Base-by-base conservation (phyloP, 306 rosid genomes). In the Prinsepia uniflora region DNA sequence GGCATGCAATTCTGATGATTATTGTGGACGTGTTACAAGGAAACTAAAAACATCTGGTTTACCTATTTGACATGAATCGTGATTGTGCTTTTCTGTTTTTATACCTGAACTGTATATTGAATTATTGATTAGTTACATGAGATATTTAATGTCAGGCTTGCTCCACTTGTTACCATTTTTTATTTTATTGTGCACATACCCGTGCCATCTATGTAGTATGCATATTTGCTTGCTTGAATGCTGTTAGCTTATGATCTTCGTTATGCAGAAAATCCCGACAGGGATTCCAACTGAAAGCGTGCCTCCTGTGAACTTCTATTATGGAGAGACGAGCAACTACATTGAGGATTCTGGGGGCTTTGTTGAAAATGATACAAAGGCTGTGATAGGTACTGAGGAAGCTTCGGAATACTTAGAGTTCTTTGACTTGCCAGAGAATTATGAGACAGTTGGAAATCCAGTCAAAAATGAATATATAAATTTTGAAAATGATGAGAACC, bases 321-420 rank as follows among this genome's bases (percentile, higher is more conserved):
- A 36, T 54, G 98, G 96, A 75, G 96, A 89, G 79, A 75, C 86
- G 8, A 89, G 96, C 80, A 85, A 75, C 82, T 63, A 72, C 40
- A 48, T 79, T 61, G 86, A 73, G 68, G 78, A 79, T 67, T 77
- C 81, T 58, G 82, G 65, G 72, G 79, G 47, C 55, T 63, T 74
- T 14, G 52, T 66, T 68, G 88, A 75, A 65, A 82, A 70, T 49
- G 86, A 80, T 50, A 57, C 71, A 75, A 84, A 73, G 71, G 86
- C 84, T 57, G 19, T 74, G 73, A 76, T 53, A 41, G 82, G 63
- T 53, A 30, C 54, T 54, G 47, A 57, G 22, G 89, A 70, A 65
- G 18, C 79, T 75, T 75, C 56, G 24, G 80, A 75, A 65, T 76
- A 71, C 41, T 61, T 22, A 6, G 70, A 68, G 67, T 58, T 65